phyloP scores from a whole-genome alignment of 192 early-diverging fungal genomes.

The Chytriomyces confervae region DNA sequence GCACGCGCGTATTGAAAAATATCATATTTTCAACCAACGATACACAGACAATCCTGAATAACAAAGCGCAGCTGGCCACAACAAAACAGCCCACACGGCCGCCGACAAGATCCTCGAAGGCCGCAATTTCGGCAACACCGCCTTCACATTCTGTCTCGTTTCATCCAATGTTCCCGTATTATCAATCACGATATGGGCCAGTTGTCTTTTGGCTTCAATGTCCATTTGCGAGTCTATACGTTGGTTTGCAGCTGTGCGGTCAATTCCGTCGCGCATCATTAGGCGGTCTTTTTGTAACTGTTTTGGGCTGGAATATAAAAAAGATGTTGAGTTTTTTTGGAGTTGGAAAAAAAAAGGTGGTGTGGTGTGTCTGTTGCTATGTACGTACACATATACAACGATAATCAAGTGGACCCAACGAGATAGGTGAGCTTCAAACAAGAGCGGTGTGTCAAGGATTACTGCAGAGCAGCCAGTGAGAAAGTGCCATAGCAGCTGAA shows the following conservation, averaged over 20 bases:
- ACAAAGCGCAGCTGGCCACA: slow-evolving; percentile 38
- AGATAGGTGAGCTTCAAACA: slow-evolving; percentile 85
- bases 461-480: slow-evolving; percentile 70
- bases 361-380: background rate
- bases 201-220: slow-evolving; percentile 74
- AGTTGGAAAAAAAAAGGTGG: slow-evolving; percentile 18
- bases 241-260: slow-evolving; percentile 65
- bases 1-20: background rate
- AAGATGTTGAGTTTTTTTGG: background rate
- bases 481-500: slow-evolving; percentile 61
- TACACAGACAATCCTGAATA: slow-evolving; percentile 25
- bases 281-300: slow-evolving; percentile 78
- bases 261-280: slow-evolving; percentile 71
- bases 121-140: slow-evolving; percentile 29
- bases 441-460: slow-evolving; percentile 91
- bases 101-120: slow-evolving; percentile 27
- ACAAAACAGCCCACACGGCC: slow-evolving; percentile 32
- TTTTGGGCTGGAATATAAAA: slow-evolving; percentile 59
- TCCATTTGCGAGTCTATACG: slow-evolving; percentile 86
- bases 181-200: slow-evolving; percentile 84
- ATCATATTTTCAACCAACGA: slow-evolving; percentile 29
- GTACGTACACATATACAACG: slow-evolving; percentile 80
- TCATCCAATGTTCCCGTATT: slow-evolving; percentile 73
- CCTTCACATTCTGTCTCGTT: slow-evolving; percentile 55
- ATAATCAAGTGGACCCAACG: slow-evolving; percentile 71